A percentile compares a stretch with the other conserved stretches of the same genome.
Evolutionary conservation across 345 rosid species (phyloP).

Genomic region (Linum lewisii): DNA sequence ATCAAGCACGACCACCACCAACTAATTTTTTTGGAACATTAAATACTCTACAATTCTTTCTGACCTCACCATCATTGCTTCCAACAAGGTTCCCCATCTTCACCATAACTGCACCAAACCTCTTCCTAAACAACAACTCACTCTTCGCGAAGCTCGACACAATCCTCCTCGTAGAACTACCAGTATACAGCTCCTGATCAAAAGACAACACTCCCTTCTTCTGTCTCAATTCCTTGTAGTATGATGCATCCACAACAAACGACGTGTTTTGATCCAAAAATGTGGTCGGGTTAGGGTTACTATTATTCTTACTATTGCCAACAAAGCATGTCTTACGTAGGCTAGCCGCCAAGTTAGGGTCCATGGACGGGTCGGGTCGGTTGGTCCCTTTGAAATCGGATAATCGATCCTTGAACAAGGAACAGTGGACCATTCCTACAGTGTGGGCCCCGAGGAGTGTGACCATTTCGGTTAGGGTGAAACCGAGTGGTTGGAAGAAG

Average conservation of each 20-base stretch:
- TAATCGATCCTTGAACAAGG: conserved; percentile 47
- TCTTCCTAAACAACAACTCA: conserved; percentile 19
- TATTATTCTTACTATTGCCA: not conserved
- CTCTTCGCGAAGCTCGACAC: conserved; percentile 36
- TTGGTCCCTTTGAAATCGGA: conserved; percentile 32
- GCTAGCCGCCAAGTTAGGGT: conserved; percentile 27
- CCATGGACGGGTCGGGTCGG: conserved; percentile 46
- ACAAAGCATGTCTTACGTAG: conserved; percentile 30
- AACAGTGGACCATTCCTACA: conserved; percentile 60
- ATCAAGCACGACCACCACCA: no score
- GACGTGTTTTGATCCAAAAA: conserved; percentile 56
- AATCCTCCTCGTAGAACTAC: conserved; percentile 28
- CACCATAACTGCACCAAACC: conserved; percentile 53
- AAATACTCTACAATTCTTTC: conserved; percentile 48
- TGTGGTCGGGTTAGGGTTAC: conserved; percentile 32
- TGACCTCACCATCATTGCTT: conserved; percentile 43
- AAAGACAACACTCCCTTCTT: conserved; percentile 48
- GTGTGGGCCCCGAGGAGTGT: conserved; percentile 70
- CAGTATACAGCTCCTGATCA: conserved; percentile 51
- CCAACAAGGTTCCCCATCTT: conserved; percentile 47
- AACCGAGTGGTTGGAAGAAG: conserved; percentile 32
- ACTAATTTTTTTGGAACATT: no score
- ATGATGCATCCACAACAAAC: conserved; percentile 38
- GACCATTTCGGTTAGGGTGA: conserved; percentile 47
- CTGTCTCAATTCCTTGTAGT: conserved; percentile 29